Conservation (phyloP, 2,329 filamentous ascomycete genomes). For the Pseudogymnoascus sp. region DNA sequence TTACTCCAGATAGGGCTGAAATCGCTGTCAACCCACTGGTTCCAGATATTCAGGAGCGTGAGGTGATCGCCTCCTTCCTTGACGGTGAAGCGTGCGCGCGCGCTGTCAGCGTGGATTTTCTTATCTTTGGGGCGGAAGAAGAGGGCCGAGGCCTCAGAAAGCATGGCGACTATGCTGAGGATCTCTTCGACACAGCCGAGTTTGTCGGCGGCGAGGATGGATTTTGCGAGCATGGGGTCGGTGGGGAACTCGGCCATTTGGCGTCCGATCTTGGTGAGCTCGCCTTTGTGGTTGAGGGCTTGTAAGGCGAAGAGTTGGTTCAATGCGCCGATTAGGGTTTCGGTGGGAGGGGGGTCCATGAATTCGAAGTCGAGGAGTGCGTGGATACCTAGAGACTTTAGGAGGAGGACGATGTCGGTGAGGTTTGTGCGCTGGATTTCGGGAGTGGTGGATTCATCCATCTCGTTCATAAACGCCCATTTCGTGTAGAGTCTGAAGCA, state of each 20-base stretch:
- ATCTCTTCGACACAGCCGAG: constrained; percentile 93
- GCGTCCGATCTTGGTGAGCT: constrained; percentile 82
- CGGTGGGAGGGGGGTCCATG: constrained; percentile 85
- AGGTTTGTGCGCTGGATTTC: constrained; percentile 91
- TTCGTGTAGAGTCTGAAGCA: constrained; percentile 92
- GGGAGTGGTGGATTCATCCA: constrained; percentile 85
- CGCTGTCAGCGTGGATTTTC: constrained; percentile 90
- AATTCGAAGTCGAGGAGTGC: constrained; percentile 93
- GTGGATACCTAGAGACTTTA: constrained; percentile 88
- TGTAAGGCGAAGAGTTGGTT: constrained; percentile 90
- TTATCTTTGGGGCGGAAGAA: constrained; percentile 97
- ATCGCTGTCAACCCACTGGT: constrained; percentile 89
- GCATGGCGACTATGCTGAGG: constrained; percentile 87
- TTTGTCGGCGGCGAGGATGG: constrained; percentile 80
- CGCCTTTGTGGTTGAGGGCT: constrained; percentile 79
- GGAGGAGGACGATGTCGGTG: constrained; percentile 71
- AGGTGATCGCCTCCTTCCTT: constrained; percentile 88
- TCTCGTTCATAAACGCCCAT: constrained; percentile 88
- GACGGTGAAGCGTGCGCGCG: constrained; percentile 79
- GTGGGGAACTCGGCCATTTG: constrained; percentile 95
- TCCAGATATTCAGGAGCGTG: constrained; percentile 86
- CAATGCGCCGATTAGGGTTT: constrained; percentile 80
- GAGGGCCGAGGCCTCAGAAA: constrained; percentile 78
- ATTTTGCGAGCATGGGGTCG: constrained; percentile 84
- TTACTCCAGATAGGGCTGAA: constrained; percentile 81